Evolutionary conservation across 495 filamentous ascomycete species (phyloP).

Genomic region (Podospora conica): DNA sequence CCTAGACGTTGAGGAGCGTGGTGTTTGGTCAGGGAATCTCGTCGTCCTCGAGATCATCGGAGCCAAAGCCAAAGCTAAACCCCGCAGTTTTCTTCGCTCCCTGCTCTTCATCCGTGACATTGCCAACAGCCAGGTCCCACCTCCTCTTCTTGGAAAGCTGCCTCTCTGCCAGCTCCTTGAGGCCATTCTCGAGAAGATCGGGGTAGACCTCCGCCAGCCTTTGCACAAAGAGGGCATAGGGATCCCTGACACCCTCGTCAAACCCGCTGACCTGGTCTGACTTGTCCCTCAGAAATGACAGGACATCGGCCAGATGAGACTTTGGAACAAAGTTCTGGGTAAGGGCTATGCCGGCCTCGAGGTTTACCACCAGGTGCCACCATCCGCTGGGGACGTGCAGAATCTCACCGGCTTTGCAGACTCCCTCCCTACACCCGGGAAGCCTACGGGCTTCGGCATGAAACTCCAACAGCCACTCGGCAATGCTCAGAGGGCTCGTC

Average conservation of each 20-base stretch:
- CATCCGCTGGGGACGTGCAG: constrained; percentile 88
- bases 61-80: constrained; percentile 75
- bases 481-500: constrained; percentile 88
- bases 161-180: constrained; percentile 57
- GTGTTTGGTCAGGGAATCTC: constrained; percentile 29
- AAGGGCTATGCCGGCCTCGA: constrained; percentile 75
- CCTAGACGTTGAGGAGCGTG: background rate
- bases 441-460: constrained; percentile 78
- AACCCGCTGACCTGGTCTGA: constrained; percentile 85
- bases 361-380: constrained; percentile 95
- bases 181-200: constrained; percentile 56
- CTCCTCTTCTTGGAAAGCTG: constrained; percentile 64
- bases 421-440: constrained; percentile 76
- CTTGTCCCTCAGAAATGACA: constrained; percentile 80
- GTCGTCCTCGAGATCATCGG: constrained; percentile 52
- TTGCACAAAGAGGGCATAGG: constrained; percentile 69
- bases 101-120: constrained; percentile 33
- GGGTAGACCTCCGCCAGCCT: constrained; percentile 59
- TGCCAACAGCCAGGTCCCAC: constrained; percentile 72
- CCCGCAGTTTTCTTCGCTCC: constrained; percentile 42
- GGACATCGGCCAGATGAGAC: constrained; percentile 62
- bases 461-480: constrained; percentile 90
- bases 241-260: constrained; percentile 61
- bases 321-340: constrained; percentile 95
- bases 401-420: constrained; percentile 83